Conservation (phyloP, 78 protist species). For the Paulinella micropora region DNA sequence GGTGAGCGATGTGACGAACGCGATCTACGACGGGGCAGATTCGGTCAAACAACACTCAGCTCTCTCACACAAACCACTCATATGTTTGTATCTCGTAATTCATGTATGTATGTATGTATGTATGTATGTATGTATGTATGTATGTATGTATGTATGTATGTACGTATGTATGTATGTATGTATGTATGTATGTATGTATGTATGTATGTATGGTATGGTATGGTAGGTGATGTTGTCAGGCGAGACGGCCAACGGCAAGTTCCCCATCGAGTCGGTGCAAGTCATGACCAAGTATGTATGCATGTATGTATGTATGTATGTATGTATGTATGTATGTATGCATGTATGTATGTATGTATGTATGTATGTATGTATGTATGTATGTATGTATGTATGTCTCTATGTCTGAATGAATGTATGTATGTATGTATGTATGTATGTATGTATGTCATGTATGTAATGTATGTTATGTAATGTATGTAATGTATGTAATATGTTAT, state of each 20-base stretch:
- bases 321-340: neutral
- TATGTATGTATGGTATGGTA: too few species aligned
- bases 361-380: neutral
- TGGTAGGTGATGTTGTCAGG: conserved; percentile 60
- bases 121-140: too few species aligned
- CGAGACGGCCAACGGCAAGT: conserved; percentile 54
- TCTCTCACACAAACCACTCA: too few species aligned
- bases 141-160: too few species aligned
- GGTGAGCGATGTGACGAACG: conserved; percentile 50
- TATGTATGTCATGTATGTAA: too few species aligned
- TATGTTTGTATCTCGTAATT: too few species aligned
- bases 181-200: too few species aligned
- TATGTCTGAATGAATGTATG: neutral
- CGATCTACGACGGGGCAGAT: conserved; percentile 54
- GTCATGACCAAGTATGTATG: neutral
- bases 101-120: too few species aligned
- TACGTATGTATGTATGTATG: too few species aligned
- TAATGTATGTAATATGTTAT: too few species aligned
- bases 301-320: neutral
- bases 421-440: conserved; percentile 3
- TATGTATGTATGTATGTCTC: neutral
- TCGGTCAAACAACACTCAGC: too few species aligned
- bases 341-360: neutral
- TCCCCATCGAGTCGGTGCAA: conserved; percentile 36
- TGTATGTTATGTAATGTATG: neutral